Evolutionary conservation across 2,329 filamentous ascomycete species (phyloP).

Genomic region (Claviceps cyperi): DNA sequence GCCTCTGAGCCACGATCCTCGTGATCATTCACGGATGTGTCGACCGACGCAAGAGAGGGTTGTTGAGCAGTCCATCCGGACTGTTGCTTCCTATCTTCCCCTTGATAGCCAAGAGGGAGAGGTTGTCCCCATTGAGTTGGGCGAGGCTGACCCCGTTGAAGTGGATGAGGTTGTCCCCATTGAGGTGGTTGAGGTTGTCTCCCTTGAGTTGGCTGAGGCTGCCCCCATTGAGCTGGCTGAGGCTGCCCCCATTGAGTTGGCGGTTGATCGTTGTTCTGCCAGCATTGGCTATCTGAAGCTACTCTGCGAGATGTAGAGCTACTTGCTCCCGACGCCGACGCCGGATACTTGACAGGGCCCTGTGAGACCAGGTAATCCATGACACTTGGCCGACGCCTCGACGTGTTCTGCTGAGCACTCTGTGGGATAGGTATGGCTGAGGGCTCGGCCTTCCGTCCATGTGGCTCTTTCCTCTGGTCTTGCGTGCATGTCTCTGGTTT

Average conservation of each 20-base stretch:
- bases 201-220: neutral
- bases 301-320: conserved; percentile 1
- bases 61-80: conserved; percentile 1
- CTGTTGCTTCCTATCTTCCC: conserved; percentile 1
- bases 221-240: neutral
- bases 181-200: neutral
- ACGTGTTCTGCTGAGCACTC: conserved; percentile 1
- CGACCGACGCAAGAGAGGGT: neutral
- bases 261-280: neutral
- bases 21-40: neutral
- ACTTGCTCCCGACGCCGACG: conserved; percentile 1
- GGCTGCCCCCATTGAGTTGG: neutral
- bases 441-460: conserved; percentile 2
- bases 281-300: neutral
- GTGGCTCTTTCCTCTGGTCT: neutral
- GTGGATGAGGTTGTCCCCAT: neutral
- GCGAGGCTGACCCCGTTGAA: no score
- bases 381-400: conserved; percentile 8
- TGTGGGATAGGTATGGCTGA: conserved; percentile 4
- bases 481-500: neutral
- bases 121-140: neutral
- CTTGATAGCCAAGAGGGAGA: neutral
- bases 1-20: neutral
- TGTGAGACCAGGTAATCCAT: conserved; percentile 10
- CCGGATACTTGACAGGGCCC: conserved; percentile 4